phyloP scores from a whole-genome alignment of 1,139 yeast genomes.

The Saccharomyces hybrid region DNA sequence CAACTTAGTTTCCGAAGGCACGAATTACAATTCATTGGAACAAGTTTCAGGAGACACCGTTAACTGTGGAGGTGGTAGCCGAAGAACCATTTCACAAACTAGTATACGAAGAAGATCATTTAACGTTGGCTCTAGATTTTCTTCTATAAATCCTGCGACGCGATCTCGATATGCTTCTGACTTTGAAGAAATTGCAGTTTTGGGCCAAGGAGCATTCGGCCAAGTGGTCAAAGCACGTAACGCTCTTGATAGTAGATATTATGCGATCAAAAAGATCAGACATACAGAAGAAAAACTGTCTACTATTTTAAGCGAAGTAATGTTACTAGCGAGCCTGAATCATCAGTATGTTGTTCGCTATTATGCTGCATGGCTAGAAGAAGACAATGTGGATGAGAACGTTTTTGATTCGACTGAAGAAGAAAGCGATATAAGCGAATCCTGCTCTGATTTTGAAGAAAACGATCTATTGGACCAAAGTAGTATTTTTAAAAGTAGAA shows the following conservation, averaged over 20 bases:
- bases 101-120: conserved; percentile 35
- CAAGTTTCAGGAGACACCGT: background rate
- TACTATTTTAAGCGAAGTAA: conserved; percentile 78
- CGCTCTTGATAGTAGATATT: conserved; percentile 85
- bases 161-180: conserved; percentile 65
- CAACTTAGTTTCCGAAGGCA: conserved; percentile 9
- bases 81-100: conserved; percentile 3
- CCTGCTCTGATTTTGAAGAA: conserved; percentile 9
- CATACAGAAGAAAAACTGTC: conserved; percentile 76
- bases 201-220: conserved; percentile 95
- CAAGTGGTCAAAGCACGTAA: conserved; percentile 94
- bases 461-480: conserved; percentile 25
- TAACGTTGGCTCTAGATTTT: conserved; percentile 33
- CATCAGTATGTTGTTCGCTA: conserved; percentile 95
- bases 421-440: conserved; percentile 17
- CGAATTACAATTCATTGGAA: conserved; percentile 9
- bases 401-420: conserved; percentile 31
- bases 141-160: conserved; percentile 26
- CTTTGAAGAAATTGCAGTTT: conserved; percentile 83
- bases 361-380: conserved; percentile 96
- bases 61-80: background rate
- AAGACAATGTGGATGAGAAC: conserved; percentile 45
- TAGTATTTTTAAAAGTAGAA: conserved; percentile 25
- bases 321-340: conserved; percentile 81
- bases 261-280: conserved; percentile 86